A percentile compares a stretch with the other conserved stretches of the same genome.
These are phyloP conservation scores for Cryptococcus sp. DNA, from an alignment of 1,284 basidiomycete genomes.

Conservation along the genomic window DNA sequence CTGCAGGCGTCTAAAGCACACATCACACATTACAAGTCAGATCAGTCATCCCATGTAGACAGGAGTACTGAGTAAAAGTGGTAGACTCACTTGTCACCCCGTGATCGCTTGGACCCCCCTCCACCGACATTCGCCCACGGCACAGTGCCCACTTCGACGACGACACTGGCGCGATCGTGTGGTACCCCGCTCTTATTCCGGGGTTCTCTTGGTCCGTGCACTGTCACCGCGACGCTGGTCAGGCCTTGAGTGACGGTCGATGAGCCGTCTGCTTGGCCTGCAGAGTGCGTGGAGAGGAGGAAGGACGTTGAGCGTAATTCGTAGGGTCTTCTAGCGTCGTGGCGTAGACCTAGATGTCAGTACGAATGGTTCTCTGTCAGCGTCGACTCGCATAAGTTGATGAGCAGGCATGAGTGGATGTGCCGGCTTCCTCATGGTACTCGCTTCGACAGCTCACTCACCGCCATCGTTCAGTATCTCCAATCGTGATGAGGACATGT, in stretches of 20 bases:
- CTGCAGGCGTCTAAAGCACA: conserved; percentile 68
- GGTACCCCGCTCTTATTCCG: conserved; percentile 70
- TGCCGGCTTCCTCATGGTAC: too few relatives aligned
- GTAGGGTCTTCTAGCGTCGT: conserved; percentile 85
- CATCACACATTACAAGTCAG: neutral
- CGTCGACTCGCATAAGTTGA: neutral
- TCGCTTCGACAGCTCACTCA: conserved; percentile 44
- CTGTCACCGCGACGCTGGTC: conserved; percentile 80
- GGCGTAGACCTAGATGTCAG: conserved; percentile 60
- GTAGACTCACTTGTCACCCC: conserved; percentile 75
- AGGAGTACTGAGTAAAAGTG: neutral
- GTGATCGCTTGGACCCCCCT: conserved; percentile 69
- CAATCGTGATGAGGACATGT: conserved; percentile 62
- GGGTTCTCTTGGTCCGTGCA: conserved; percentile 90
- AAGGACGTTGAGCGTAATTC: conserved; percentile 84
- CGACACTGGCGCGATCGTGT: conserved; percentile 79
- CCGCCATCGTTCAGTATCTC: conserved; percentile 89
- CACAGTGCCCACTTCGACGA: conserved; percentile 80
- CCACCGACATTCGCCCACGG: conserved; percentile 83
- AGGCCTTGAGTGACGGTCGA: conserved; percentile 84
- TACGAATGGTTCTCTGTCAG: neutral
- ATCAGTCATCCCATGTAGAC: neutral
- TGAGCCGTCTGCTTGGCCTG: conserved; percentile 70
- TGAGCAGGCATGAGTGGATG: neutral
- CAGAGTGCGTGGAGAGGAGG: conserved; percentile 71